Base-by-base conservation (phyloP, 306 rosid genomes). In the Dalbergia cultrata region DNA sequence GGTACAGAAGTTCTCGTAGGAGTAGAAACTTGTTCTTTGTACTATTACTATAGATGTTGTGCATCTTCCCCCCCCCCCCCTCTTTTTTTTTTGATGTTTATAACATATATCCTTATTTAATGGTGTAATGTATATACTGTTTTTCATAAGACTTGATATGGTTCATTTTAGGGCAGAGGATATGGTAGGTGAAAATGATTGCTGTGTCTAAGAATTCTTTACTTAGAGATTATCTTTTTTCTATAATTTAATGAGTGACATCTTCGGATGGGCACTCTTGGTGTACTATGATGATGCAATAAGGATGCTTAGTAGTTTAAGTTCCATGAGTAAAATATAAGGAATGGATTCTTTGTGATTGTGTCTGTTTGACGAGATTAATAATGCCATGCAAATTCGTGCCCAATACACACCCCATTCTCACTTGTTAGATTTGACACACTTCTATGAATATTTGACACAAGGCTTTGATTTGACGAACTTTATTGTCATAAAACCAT, bases 101-200 rank as follows among this genome's bases (percentile, higher is more conserved):
- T 58, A 45, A 3, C 9, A 60, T 39, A 45, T 16, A 54, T 21
- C 11, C 49, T 53, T 35, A 37, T 54, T 67, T 52, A 19, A 5
- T 52, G 44, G 56, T 77, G 26, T n/a, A 31, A 49, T 69, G 9
- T 11, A 71, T n/a, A 9, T 14, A 13, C 41, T 31, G 35, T 50
- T 14, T 70, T 54, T 47, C 56, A 60, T 60, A 21, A 57, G 56
- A 56, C n/a, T 54, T 64, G 18, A 18, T 47, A 41, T 45, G 45
- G n/a, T 71, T 76, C 45, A 19, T 67, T 31, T 60, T 45, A 17
- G 43, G 71, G 74, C 26, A 62, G 60, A 76, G 17, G 60, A 64
- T 43, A 21, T 31, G 13, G 44, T 26, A 22, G 34, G 59, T 34
- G 62, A 41, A 39, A 13, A 66, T 53, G 19, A 61, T 52, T 52